These are phyloP conservation scores for Coemansia interrupta DNA, from an alignment of 192 early-diverging fungal genomes.

Conservation along the genomic window DNA sequence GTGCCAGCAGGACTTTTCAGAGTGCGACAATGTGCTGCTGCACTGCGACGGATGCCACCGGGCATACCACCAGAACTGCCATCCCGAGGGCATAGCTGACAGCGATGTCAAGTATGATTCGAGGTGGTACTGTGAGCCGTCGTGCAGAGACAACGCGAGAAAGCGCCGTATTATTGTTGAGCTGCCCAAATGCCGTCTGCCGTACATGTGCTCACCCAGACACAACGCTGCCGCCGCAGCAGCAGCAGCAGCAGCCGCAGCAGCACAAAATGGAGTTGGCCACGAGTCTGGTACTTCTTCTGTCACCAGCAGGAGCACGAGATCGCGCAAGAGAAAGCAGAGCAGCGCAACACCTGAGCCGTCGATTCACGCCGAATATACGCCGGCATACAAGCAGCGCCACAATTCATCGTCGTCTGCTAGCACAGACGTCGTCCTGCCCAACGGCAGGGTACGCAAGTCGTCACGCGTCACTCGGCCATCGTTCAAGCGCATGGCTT, in stretches of 20 bases:
- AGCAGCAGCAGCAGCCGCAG: conserved; percentile 4
- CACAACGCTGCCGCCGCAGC: conserved; percentile 21
- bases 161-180: conserved; percentile 47
- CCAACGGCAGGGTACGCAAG: conserved; percentile 40
- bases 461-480: conserved; percentile 45
- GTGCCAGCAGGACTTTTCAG: conserved; percentile 69
- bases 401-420: not conserved
- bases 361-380: not conserved
- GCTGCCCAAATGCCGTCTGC: conserved; percentile 49
- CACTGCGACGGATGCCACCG: conserved; percentile 83
- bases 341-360: conserved; percentile 19
- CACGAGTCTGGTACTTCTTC: conserved; percentile 6
- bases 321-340: conserved; percentile 37
- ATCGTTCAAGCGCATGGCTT: conserved; percentile 40
- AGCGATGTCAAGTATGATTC: conserved; percentile 10
- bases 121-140: conserved; percentile 44
- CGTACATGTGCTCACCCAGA: conserved; percentile 51
- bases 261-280: not conserved
- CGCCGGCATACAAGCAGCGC: conserved; percentile 9
- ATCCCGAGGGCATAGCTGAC: conserved; percentile 31
- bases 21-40: conserved; percentile 60
- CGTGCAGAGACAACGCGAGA: conserved; percentile 43
- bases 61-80: conserved; percentile 77
- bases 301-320: conserved; percentile 11
- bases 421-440: not conserved